Evolutionary conservation across 169 alveolate genomes (phyloP).

Genomic region (Plasmodium blacklocki): DNA sequence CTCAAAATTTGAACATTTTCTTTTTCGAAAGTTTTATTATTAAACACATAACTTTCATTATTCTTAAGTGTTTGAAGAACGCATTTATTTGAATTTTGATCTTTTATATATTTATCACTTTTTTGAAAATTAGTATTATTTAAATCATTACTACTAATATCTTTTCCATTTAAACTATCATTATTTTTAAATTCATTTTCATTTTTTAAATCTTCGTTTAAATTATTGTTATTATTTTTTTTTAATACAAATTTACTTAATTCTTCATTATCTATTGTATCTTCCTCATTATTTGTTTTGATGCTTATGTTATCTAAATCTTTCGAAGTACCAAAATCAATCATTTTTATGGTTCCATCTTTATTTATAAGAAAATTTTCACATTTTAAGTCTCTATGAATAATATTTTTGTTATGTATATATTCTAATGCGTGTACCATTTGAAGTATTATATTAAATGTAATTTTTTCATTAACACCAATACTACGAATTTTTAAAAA

Average conservation of each 20-base stretch:
- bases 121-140: conserved; percentile 23
- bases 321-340: conserved; percentile 95
- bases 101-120: conserved; percentile 13
- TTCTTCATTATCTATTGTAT: conserved; percentile 2
- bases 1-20: conserved; percentile 10
- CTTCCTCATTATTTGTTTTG: conserved; percentile 4
- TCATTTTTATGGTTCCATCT: conserved; percentile 93
- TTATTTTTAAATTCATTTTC: conserved; percentile 7
- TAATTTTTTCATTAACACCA: conserved; percentile 82
- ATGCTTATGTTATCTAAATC: conserved; percentile 76
- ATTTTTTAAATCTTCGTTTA: conserved; percentile 20
- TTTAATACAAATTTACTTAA: conserved; percentile 23
- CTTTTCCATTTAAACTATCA: conserved; percentile 20
- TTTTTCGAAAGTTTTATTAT: conserved; percentile 26
- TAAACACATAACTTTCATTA: conserved; percentile 47
- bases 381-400: conserved; percentile 95
- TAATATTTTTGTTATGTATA: conserved; percentile 91
- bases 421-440: conserved; percentile 91
- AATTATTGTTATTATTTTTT: conserved; percentile 20
- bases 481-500: conserved; percentile 77
- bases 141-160: conserved; percentile 13
- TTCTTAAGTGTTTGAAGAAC: conserved; percentile 33
- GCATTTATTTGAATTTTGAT: conserved; percentile 27
- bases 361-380: conserved; percentile 94
- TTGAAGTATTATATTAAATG: conserved; percentile 83